These are phyloP conservation scores for Rhodosporidiobolus sp. DNA, from an alignment of 768 basidiomycete genomes.

Conservation along the genomic window DNA sequence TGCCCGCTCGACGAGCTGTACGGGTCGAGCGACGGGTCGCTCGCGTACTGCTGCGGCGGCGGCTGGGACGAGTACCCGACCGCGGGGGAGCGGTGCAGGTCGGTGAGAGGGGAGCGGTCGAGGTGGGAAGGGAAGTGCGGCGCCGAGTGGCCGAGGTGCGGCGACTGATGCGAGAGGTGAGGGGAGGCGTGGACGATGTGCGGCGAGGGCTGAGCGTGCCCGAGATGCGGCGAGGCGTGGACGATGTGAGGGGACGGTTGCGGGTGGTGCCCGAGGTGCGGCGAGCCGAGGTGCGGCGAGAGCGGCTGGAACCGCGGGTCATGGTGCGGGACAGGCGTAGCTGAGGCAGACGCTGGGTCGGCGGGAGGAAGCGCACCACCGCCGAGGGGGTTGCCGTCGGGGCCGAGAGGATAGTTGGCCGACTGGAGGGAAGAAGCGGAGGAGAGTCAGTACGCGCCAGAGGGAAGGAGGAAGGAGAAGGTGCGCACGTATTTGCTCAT, in stretches of 20 bases:
- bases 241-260: neutral
- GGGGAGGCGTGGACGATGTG: neutral
- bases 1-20: neutral
- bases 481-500: conserved; percentile 54
- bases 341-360: neutral
- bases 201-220: neutral
- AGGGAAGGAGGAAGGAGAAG: neutral
- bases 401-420: conserved; percentile 26
- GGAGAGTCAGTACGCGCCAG: neutral
- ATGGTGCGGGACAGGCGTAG: too few relatives aligned
- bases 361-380: neutral
- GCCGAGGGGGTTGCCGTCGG: neutral
- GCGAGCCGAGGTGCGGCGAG: conserved; percentile 2
- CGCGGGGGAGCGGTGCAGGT: neutral
- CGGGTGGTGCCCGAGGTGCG: neutral
- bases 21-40: neutral
- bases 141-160: neutral
- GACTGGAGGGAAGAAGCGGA: conserved; percentile 11
- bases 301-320: too few relatives aligned
- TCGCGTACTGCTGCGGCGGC: neutral
- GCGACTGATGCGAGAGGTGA: conserved; percentile 9
- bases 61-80: neutral
- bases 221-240: neutral
- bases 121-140: neutral
- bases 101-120: neutral